A percentile compares a stretch with the other conserved stretches of the same genome.
Evolutionary conservation across 192 early-diverging fungal species (phyloP).

Genomic region (Backusella macrospora): DNA sequence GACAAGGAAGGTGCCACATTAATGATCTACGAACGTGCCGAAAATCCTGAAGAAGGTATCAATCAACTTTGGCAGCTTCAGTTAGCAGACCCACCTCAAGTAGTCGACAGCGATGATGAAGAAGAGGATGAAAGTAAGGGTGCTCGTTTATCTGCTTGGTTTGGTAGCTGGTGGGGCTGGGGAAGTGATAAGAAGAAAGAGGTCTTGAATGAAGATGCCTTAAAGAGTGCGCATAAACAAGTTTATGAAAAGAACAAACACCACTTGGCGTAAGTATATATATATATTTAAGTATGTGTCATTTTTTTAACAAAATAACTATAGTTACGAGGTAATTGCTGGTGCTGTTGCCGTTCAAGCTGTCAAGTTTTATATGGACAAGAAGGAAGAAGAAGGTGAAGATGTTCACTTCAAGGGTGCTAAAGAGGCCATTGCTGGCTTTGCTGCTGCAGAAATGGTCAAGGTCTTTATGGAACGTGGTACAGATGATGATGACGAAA

Average conservation of each 20-base stretch:
- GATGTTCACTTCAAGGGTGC: constrained; percentile 18
- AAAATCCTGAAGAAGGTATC: not conserved
- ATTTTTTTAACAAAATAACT: no score
- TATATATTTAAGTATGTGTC: not conserved
- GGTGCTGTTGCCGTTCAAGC: constrained; percentile 61
- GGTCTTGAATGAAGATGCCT: constrained; percentile 13
- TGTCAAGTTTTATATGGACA: constrained; percentile 43
- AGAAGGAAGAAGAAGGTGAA: constrained; percentile 31
- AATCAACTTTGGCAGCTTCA: constrained; percentile 19
- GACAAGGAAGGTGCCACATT: constrained; percentile 6
- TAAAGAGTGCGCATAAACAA: constrained; percentile 22
- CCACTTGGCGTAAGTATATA: constrained; percentile 19
- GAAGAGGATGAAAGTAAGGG: constrained; percentile 25
- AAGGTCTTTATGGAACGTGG: constrained; percentile 37
- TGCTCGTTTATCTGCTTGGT: constrained; percentile 25
- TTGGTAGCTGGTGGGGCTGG: constrained; percentile 25
- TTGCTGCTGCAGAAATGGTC: constrained; percentile 30
- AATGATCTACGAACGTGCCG: constrained; percentile 11
- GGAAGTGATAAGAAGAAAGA: constrained; percentile 3
- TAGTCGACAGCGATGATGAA: constrained; percentile 19
- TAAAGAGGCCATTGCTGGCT: constrained; percentile 26
- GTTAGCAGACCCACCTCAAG: constrained; percentile 15
- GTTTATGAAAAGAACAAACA: constrained; percentile 25
- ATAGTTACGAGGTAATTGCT: constrained; percentile 46
- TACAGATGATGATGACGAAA: constrained; percentile 31